Conservation (phyloP, 2,329 filamentous ascomycete genomes). For the Rutstroemia sydowiana region DNA sequence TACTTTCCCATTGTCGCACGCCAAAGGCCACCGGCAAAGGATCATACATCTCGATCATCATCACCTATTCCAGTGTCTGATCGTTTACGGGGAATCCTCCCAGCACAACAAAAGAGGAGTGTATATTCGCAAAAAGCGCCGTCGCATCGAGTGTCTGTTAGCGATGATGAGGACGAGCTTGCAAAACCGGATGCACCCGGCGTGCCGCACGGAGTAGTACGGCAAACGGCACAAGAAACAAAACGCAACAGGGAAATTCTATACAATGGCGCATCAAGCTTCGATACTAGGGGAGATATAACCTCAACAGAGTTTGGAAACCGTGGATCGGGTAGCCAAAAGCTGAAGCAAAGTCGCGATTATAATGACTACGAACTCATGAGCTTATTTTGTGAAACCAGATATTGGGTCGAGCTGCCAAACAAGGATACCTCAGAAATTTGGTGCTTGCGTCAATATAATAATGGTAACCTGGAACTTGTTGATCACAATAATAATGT, state of each 20-base stretch:
- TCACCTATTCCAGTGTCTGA: too few species aligned
- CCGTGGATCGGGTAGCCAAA: not conserved
- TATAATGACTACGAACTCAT: not conserved
- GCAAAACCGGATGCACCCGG: not conserved
- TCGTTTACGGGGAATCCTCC: too few species aligned
- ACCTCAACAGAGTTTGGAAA: not conserved
- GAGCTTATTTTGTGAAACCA: not conserved
- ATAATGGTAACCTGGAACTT: too few species aligned
- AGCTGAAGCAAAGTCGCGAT: not conserved
- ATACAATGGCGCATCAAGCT: not conserved
- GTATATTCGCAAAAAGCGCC: too few species aligned
- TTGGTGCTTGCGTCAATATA: too few species aligned
- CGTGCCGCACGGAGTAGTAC: not conserved
- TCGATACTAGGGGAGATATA: constrained; percentile 1
- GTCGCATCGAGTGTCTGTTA: not conserved
- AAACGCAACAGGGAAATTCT: not conserved
- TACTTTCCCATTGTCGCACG: too few species aligned
- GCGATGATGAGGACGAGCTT: constrained; percentile 1
- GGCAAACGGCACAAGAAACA: not conserved
- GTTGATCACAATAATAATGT: too few species aligned
- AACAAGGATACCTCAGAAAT: too few species aligned
- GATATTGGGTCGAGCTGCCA: not conserved
- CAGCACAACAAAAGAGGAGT: too few species aligned
- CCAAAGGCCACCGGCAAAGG: too few species aligned
- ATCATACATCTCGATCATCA: too few species aligned